phyloP scores from a whole-genome alignment of 139 green algal species.

The Volvox reticuliferus region DNA sequence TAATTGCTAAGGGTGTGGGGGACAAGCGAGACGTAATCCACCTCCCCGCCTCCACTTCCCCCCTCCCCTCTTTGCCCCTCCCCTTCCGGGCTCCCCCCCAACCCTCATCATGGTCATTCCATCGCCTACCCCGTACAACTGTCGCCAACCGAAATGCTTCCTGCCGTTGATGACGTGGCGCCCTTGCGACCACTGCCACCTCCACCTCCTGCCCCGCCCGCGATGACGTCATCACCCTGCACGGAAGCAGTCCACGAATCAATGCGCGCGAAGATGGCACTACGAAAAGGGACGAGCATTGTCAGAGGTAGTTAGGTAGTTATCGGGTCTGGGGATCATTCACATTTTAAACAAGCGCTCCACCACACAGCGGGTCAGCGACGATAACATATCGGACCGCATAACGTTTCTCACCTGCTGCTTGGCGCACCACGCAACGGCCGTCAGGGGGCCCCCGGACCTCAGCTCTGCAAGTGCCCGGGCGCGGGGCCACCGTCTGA shows the following conservation, averaged over 20 bases:
- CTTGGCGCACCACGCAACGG: constrained; percentile 69
- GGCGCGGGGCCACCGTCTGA: constrained; percentile 61
- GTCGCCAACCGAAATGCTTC: not conserved
- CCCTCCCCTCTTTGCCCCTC: too few relatives aligned
- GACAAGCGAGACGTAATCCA: too few relatives aligned
- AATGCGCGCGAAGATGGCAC: too few relatives aligned
- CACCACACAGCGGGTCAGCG: too few relatives aligned
- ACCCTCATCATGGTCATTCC: not conserved
- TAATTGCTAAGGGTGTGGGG: too few relatives aligned
- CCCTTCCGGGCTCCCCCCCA: not conserved
- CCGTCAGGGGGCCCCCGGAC: constrained; percentile 56
- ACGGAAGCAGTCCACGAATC: too few relatives aligned
- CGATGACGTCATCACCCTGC: constrained; percentile 4
- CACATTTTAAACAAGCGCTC: too few relatives aligned
- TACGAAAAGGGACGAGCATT: too few relatives aligned
- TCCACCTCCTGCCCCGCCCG: not conserved
- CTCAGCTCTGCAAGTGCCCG: constrained; percentile 68
- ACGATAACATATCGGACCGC: too few relatives aligned
- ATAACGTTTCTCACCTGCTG: constrained; percentile 5
- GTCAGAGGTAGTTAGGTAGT: too few relatives aligned
- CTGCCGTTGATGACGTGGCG: not conserved
- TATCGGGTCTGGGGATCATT: too few relatives aligned
- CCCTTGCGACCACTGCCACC: not conserved
- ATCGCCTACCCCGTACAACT: constrained; percentile 24
- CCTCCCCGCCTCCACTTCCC: too few relatives aligned